Conservation (phyloP, 805 yeast genomes). For the Ogataea ramenticola region DNA sequence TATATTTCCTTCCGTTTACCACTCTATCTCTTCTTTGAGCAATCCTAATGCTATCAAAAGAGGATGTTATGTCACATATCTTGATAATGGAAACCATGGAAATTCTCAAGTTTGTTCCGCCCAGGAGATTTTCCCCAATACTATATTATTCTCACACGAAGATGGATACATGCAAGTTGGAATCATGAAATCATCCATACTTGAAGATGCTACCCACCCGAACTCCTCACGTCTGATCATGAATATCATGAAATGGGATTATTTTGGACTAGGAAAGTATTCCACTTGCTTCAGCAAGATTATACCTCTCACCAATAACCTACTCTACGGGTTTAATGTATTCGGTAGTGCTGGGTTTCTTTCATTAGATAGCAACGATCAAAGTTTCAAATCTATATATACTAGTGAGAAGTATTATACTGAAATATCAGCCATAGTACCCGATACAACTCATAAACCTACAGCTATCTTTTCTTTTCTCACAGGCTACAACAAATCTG, state of each 20-base stretch:
- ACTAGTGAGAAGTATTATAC: constrained; percentile 3
- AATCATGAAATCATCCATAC: background rate
- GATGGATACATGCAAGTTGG: background rate
- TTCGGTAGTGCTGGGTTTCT: constrained; percentile 1
- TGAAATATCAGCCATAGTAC: background rate
- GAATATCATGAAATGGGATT: background rate
- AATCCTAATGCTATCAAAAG: background rate
- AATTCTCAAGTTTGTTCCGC: background rate
- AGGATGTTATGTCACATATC: background rate
- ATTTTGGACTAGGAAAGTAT: constrained; percentile 1
- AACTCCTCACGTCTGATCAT: too few relatives aligned
- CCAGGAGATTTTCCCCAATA: background rate
- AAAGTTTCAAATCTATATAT: too few relatives aligned
- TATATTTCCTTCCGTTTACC: constrained; percentile 9
- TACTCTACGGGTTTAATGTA: constrained; percentile 1
- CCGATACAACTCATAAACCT: too few relatives aligned
- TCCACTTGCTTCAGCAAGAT: background rate
- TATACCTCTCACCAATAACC: background rate
- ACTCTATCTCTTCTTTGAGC: background rate
- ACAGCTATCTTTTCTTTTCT: too few relatives aligned
- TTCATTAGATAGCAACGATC: constrained; percentile 5
- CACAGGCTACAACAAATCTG: too few relatives aligned
- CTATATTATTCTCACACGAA: background rate
- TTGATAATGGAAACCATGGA: background rate
- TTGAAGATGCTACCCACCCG: too few relatives aligned